These are phyloP conservation scores for Colletotrichum nymphaeae DNA, from an alignment of 2,329 filamentous ascomycete species.

Conservation along the genomic window DNA sequence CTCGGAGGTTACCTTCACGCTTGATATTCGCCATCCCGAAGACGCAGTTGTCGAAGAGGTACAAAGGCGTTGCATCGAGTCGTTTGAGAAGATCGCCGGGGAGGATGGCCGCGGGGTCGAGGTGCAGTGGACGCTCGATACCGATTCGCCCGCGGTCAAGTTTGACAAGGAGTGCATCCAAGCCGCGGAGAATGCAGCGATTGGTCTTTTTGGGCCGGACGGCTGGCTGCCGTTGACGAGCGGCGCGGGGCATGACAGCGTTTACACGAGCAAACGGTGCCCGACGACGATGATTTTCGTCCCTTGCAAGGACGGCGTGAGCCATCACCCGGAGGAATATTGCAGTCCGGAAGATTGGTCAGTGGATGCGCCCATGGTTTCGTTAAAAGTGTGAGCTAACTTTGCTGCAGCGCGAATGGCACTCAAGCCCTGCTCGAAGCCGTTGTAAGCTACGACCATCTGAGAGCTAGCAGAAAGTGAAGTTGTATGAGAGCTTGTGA, in stretches of 20 bases:
- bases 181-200: slow-evolving; percentile 70
- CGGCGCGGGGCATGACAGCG: slow-evolving; percentile 61
- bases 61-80: slow-evolving; percentile 38
- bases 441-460: slow-evolving; percentile 36
- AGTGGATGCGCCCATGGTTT: not conserved
- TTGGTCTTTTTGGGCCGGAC: slow-evolving; percentile 64
- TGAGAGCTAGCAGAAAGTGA: slow-evolving; percentile 5
- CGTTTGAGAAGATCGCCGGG: slow-evolving; percentile 40
- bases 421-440: slow-evolving; percentile 38
- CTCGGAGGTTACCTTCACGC: slow-evolving; percentile 35
- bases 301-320: slow-evolving; percentile 71
- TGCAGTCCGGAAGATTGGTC: slow-evolving; percentile 68
- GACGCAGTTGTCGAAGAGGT: slow-evolving; percentile 35
- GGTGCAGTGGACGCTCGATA: slow-evolving; percentile 71
- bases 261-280: slow-evolving; percentile 68
- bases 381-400: not conserved
- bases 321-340: slow-evolving; percentile 73
- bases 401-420: slow-evolving; percentile 33
- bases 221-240: slow-evolving; percentile 51
- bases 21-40: slow-evolving; percentile 37
- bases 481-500: not conserved
- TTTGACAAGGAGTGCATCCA: slow-evolving; percentile 77
- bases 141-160: slow-evolving; percentile 68
- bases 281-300: slow-evolving; percentile 77
- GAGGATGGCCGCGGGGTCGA: slow-evolving; percentile 48